phyloP scores from a whole-genome alignment of 169 alveolate genomes.

The Miamiensis avidus region DNA sequence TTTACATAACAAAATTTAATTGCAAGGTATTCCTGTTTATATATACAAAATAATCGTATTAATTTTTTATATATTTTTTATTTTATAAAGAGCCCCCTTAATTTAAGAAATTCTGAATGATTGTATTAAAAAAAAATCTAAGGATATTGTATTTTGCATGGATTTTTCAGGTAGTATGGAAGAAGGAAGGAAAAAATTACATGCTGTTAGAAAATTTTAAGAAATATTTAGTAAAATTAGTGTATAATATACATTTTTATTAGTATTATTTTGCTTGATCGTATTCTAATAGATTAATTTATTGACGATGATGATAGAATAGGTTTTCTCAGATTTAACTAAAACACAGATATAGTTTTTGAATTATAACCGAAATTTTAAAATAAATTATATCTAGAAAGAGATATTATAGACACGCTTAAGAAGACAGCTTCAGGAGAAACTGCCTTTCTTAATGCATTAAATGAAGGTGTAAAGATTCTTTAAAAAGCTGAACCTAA shows the following conservation, averaged over 20 bases:
- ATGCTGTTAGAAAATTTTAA: not conserved
- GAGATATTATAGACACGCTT: not conserved
- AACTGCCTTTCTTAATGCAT: not conserved
- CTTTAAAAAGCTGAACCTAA: not conserved
- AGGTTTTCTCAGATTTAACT: not conserved
- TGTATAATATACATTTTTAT: no score
- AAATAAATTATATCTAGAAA: no score
- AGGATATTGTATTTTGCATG: not conserved
- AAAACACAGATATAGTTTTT: not conserved
- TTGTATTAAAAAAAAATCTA: no score
- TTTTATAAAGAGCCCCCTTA: not conserved
- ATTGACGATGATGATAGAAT: not conserved
- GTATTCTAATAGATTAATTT: not conserved
- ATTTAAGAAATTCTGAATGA: no score
- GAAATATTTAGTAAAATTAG: not conserved
- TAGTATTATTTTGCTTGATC: no score
- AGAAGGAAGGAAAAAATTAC: not conserved
- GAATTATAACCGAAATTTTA: not conserved
- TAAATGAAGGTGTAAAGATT: not conserved
- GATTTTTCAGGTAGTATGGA: not conserved
- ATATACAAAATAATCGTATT: no score
- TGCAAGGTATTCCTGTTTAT: not conserved
- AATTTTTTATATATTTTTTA: no score
- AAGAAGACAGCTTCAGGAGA: not conserved
- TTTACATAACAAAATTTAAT: not conserved